A percentile compares a stretch with the other conserved stretches of the same genome.
Conservation (phyloP, 129 eudicot species). For the Saposhnikovia divaricata region DNA sequence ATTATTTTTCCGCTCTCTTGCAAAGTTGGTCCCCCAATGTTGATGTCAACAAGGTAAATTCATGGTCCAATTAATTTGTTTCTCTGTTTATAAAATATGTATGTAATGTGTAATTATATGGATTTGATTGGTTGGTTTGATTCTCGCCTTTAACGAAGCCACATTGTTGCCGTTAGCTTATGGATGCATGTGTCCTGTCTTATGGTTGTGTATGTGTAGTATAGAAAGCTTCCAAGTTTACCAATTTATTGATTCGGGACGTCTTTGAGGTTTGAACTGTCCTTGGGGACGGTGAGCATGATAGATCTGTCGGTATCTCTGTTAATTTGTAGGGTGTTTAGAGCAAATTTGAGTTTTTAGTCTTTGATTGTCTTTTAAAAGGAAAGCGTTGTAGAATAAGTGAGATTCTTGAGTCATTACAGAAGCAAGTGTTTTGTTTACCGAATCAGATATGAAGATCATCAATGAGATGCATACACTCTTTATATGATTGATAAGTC, state of each 20-base stretch:
- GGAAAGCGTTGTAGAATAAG: neutral
- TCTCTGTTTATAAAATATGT: neutral
- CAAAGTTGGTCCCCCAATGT: constrained; percentile 66
- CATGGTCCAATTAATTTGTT: no score
- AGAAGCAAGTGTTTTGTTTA: neutral
- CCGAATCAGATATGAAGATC: neutral
- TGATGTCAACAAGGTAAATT: constrained; percentile 59
- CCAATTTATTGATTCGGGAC: neutral
- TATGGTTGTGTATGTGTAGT: no score
- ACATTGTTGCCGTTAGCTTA: neutral
- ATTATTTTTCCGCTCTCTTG: constrained; percentile 69
- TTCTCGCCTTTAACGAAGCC: neutral
- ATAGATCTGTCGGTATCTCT: neutral
- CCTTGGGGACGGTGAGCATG: neutral
- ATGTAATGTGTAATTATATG: neutral
- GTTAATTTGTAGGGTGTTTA: neutral
- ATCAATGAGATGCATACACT: neutral
- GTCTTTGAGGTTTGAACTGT: neutral
- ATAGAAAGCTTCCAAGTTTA: neutral
- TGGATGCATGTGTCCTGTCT: neutral
- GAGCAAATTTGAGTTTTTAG: neutral
- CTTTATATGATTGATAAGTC: neutral
- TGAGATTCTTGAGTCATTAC: neutral
- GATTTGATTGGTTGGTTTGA: neutral
- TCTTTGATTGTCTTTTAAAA: neutral